A percentile compares a stretch with the other conserved stretches of the same genome.
These are phyloP conservation scores for Claviceps sp. DNA, from an alignment of 2,329 filamentous ascomycete species.

Conservation along the genomic window DNA sequence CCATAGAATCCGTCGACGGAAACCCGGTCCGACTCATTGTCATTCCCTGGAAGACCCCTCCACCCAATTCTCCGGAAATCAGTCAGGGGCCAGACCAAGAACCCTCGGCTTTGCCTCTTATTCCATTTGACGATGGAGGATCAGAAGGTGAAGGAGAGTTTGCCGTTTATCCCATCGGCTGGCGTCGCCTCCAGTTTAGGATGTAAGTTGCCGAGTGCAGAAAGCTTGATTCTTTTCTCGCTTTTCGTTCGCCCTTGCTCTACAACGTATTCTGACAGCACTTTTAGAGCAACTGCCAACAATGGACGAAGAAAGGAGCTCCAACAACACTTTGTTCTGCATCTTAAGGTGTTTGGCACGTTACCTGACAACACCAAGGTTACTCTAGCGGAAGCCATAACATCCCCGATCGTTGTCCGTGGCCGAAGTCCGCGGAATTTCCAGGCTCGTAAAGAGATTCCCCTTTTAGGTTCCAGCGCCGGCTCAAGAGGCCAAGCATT, in stretches of 20 bases:
- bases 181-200: constrained; percentile 85
- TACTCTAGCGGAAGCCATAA: constrained; percentile 69
- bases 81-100: constrained; percentile 63
- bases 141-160: constrained; percentile 59
- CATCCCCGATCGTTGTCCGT: constrained; percentile 84
- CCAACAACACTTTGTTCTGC: constrained; percentile 88
- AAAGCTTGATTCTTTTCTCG: constrained; percentile 14
- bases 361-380: constrained; percentile 73
- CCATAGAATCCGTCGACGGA: constrained; percentile 88
- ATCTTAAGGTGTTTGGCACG: constrained; percentile 74
- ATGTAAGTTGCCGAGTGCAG: constrained; percentile 43
- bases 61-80: constrained; percentile 59
- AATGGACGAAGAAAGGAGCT: constrained; percentile 90
- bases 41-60: constrained; percentile 94
- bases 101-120: constrained; percentile 66
- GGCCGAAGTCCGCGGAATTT: constrained; percentile 91
- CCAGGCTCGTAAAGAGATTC: constrained; percentile 84
- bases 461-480: constrained; percentile 63
- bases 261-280: neutral
- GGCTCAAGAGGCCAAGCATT: constrained; percentile 65
- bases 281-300: constrained; percentile 70
- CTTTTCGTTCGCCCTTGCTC: no score
- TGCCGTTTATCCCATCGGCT: constrained; percentile 83
- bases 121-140: constrained; percentile 49
- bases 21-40: constrained; percentile 88